Conservation (phyloP, 441 rosid species). For the Theobroma grandiflorum region DNA sequence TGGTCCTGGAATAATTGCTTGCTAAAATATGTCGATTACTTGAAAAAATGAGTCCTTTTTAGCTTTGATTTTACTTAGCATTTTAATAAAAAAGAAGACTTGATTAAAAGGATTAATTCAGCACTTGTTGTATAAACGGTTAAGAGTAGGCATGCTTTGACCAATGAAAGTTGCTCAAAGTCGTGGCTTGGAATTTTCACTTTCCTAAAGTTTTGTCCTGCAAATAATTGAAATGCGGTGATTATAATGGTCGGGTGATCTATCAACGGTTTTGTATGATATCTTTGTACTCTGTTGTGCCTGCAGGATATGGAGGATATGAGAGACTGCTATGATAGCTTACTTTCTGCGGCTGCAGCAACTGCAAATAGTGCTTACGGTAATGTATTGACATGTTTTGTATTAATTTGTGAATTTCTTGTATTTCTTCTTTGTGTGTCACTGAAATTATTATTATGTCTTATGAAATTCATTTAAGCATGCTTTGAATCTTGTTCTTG, state of each 20-base stretch:
- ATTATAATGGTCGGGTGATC: not conserved
- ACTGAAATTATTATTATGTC: not conserved
- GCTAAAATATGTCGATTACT: not conserved
- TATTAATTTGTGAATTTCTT: slow-evolving; percentile 2
- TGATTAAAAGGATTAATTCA: not conserved
- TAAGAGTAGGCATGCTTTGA: not conserved
- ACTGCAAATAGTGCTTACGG: slow-evolving; percentile 68
- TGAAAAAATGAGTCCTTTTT: not conserved
- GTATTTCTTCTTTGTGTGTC: not conserved
- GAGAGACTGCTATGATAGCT: slow-evolving; percentile 75
- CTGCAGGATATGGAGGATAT: slow-evolving; percentile 67
- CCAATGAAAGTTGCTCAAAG: not conserved
- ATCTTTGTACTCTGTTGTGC: not conserved
- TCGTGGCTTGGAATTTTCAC: not conserved
- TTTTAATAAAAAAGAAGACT: not conserved
- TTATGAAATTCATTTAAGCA: not conserved
- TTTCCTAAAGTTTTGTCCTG: not conserved
- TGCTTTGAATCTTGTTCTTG: not conserved
- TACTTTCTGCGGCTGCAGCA: slow-evolving; percentile 78
- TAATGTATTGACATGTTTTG: slow-evolving; percentile 26
- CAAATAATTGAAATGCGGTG: not conserved
- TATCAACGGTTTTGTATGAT: not conserved
- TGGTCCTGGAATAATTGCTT: not conserved
- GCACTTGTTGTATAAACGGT: not conserved
- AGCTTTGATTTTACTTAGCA: not conserved